phyloP scores from a whole-genome alignment of 768 basidiomycete species.

The Calocybe gangraenosa region DNA sequence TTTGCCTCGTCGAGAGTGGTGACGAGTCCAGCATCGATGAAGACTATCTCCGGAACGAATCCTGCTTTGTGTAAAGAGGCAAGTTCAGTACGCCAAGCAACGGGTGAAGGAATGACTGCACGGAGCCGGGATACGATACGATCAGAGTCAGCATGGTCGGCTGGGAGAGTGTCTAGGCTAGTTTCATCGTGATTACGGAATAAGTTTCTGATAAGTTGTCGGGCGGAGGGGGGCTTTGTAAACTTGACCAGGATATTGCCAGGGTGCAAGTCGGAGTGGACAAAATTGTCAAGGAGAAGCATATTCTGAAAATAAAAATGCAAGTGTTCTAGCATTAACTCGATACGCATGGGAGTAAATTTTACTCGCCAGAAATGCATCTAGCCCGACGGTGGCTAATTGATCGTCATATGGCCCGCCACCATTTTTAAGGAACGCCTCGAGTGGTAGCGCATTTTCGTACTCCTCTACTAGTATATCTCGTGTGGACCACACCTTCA shows the following conservation, averaged over 20 bases:
- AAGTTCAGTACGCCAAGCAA: slow-evolving; percentile 71
- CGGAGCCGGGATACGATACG: slow-evolving; percentile 69
- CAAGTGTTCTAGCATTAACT: not conserved
- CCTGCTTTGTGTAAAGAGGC: slow-evolving; percentile 57
- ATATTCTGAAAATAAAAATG: slow-evolving; percentile 64
- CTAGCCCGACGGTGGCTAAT: slow-evolving; percentile 88
- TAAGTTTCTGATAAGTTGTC: slow-evolving; percentile 57
- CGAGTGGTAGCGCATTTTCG: slow-evolving; percentile 87
- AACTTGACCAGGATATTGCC: slow-evolving; percentile 99
- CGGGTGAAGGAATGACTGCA: slow-evolving; percentile 49
- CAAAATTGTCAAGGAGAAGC: slow-evolving; percentile 97
- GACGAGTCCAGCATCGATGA: slow-evolving; percentile 94
- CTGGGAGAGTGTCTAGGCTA: slow-evolving; percentile 22
- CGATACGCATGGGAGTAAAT: not conserved
- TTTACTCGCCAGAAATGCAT: slow-evolving; percentile 85
- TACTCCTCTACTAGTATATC: slow-evolving; percentile 91
- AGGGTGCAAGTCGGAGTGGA: slow-evolving; percentile 86
- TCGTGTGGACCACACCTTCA: slow-evolving; percentile 74
- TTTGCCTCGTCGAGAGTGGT: slow-evolving; percentile 83
- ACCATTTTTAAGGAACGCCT: slow-evolving; percentile 82
- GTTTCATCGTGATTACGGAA: slow-evolving; percentile 34
- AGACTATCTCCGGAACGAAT: slow-evolving; percentile 91
- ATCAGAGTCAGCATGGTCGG: slow-evolving; percentile 49
- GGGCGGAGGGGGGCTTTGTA: slow-evolving; percentile 75
- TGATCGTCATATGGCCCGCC: slow-evolving; percentile 89